Percentiles rank a stretch among this genome's conserved stretches.
Conservation (phyloP, 495 filamentous ascomycete genomes). For the Daldinia grandis region DNA sequence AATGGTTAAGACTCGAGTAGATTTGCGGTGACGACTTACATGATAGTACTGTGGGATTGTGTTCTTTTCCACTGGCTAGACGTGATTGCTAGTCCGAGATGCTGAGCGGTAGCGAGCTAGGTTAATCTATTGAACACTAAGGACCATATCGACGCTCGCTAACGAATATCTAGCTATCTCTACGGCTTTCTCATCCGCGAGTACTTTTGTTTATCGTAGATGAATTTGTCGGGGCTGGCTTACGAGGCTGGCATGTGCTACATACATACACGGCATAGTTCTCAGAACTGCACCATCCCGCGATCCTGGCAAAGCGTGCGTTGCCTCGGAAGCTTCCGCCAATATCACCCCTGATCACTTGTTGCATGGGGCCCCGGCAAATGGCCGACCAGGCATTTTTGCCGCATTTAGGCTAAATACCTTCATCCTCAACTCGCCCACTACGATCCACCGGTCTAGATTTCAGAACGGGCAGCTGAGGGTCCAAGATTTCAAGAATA, state of each 20-base stretch:
- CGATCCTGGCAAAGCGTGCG: constrained; percentile 2
- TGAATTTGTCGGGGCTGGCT: constrained; percentile 6
- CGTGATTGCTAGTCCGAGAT: neutral
- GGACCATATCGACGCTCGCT: constrained; percentile 9
- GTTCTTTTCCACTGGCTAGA: neutral
- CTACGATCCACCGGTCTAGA: constrained; percentile 35
- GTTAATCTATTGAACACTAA: constrained; percentile 13
- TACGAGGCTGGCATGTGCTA: constrained; percentile 7
- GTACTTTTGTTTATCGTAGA: constrained; percentile 16
- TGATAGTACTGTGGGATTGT: constrained; percentile 3
- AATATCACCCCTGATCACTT: constrained; percentile 4
- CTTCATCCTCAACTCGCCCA: constrained; percentile 12
- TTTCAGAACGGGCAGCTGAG: constrained; percentile 19
- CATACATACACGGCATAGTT: constrained; percentile 11
- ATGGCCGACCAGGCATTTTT: constrained; percentile 29
- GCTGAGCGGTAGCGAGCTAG: constrained; percentile 16
- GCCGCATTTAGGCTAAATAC: constrained; percentile 42
- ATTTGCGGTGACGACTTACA: neutral
- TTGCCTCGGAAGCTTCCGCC: constrained; percentile 36
- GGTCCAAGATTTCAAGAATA: constrained; percentile 22
- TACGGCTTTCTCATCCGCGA: constrained; percentile 18
- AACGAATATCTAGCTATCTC: neutral
- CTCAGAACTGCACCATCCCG: constrained; percentile 22
- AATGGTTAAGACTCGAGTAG: neutral
- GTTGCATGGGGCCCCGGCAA: constrained; percentile 30